Evolutionary conservation across 2,329 filamentous ascomycete species (phyloP).

Genomic region (Rutstroemia sp.): DNA sequence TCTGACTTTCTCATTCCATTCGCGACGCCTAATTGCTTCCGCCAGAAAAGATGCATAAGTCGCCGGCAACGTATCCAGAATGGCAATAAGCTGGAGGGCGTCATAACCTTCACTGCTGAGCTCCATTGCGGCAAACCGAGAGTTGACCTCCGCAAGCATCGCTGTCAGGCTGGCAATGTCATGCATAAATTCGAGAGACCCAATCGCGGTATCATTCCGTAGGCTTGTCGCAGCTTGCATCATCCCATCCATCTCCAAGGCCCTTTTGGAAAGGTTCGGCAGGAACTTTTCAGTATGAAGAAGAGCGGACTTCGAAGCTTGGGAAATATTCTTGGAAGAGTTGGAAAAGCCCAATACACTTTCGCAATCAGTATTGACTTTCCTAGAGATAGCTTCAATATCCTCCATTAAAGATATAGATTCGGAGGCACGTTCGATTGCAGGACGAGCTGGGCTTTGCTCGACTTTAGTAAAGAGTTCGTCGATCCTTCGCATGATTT

Average conservation of each 20-base stretch:
- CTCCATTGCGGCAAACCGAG: constrained; percentile 63
- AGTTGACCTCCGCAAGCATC: constrained; percentile 63
- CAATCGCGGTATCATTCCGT: constrained; percentile 59
- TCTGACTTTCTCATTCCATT: constrained; percentile 90
- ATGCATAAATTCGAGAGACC: constrained; percentile 69
- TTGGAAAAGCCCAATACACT: constrained; percentile 63
- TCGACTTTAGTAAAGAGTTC: constrained; percentile 57
- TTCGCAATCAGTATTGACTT: constrained; percentile 80
- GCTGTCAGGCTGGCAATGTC: constrained; percentile 74
- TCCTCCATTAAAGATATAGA: constrained; percentile 68
- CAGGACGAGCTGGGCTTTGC: constrained; percentile 46
- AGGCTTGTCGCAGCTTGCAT: constrained; percentile 52
- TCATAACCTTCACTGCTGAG: constrained; percentile 69
- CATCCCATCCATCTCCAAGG: constrained; percentile 54
- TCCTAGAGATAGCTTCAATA: constrained; percentile 77
- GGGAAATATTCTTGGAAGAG: constrained; percentile 55
- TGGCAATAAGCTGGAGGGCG: constrained; percentile 71
- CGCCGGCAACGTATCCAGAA: constrained; percentile 76
- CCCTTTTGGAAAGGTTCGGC: constrained; percentile 48
- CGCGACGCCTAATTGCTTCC: constrained; percentile 76
- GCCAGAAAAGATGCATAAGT: constrained; percentile 85
- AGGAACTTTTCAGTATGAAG: constrained; percentile 56
- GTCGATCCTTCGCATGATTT: constrained; percentile 55
- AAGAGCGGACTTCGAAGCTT: constrained; percentile 56
- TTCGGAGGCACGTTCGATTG: constrained; percentile 53